Percentiles rank a stretch among this genome's conserved stretches.
Conservation (phyloP, 768 basidiomycete species). For the Termitomyces titanicus region DNA sequence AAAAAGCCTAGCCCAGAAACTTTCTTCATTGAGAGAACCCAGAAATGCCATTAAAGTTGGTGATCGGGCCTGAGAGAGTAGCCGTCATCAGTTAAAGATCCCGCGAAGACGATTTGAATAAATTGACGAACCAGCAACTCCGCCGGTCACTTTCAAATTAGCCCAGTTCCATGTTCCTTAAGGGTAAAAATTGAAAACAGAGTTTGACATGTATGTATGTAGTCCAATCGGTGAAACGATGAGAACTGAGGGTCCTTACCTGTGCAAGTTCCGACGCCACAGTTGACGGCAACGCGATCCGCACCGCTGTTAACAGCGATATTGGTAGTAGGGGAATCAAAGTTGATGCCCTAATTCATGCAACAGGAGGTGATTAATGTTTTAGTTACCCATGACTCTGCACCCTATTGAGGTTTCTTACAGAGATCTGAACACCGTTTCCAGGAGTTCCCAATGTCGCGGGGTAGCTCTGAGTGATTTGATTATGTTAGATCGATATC, state of each 20-base stretch:
- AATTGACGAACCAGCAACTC: constrained; percentile 27
- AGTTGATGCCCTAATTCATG: constrained; percentile 43
- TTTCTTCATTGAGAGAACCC: constrained; percentile 24
- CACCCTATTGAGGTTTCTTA: constrained; percentile 21
- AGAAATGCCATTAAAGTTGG: constrained; percentile 28
- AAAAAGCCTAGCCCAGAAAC: neutral
- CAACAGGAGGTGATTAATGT: neutral
- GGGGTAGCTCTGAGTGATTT: constrained; percentile 56
- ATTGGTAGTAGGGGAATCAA: constrained; percentile 35
- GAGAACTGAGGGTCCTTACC: constrained; percentile 27
- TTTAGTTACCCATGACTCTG: neutral
- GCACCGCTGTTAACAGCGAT: constrained; percentile 42
- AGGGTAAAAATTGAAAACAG: neutral
- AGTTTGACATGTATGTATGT: too few species aligned
- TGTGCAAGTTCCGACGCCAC: constrained; percentile 47
- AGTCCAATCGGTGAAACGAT: neutral
- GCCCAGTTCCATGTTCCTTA: constrained; percentile 52
- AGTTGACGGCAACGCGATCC: constrained; percentile 49
- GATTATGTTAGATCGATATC: neutral
- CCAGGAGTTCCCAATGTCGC: constrained; percentile 48
- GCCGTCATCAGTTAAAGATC: neutral
- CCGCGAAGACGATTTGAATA: too few species aligned
- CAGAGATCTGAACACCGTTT: constrained; percentile 54
- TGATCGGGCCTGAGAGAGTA: constrained; percentile 29
- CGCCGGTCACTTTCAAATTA: constrained; percentile 40